Evolutionary conservation across 495 filamentous ascomycete species (phyloP).

Genomic region (Filosporella fistucella): DNA sequence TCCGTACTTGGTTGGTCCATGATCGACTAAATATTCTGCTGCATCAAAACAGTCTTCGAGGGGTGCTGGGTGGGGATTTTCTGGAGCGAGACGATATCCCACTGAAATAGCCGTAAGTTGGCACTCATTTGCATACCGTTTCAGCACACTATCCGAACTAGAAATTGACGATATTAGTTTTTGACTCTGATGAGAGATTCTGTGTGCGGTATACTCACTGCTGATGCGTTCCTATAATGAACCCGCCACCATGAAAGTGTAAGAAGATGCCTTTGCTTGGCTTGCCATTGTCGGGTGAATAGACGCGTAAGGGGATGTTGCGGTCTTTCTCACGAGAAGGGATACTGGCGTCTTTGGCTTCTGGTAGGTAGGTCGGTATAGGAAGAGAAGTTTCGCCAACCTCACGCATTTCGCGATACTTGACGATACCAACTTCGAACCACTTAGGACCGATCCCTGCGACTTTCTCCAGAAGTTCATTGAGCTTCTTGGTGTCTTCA

Average conservation of each 20-base stretch:
- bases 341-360: conserved; percentile 29
- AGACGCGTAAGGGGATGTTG: conserved; percentile 39
- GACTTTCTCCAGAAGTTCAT: conserved; percentile 6
- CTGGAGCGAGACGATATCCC: conserved; percentile 53
- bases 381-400: neutral
- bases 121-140: neutral
- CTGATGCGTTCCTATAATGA: conserved; percentile 20
- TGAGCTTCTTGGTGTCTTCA: conserved; percentile 3
- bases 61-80: conserved; percentile 45
- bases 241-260: conserved; percentile 52
- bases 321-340: conserved; percentile 43
- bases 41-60: conserved; percentile 47
- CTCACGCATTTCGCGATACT: conserved; percentile 2
- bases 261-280: conserved; percentile 37
- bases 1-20: conserved; percentile 31
- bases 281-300: conserved; percentile 30
- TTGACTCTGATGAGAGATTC: neutral
- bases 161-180: neutral
- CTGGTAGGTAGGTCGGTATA: neutral
- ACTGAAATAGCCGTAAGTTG: conserved; percentile 25
- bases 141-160: neutral
- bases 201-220: neutral
- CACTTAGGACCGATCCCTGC: neutral
- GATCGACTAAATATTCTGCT: conserved; percentile 42
- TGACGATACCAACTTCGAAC: conserved; percentile 1